These are phyloP conservation scores for Rhodotorula sp. DNA, from an alignment of 1,284 basidiomycete species.

Conservation along the genomic window DNA sequence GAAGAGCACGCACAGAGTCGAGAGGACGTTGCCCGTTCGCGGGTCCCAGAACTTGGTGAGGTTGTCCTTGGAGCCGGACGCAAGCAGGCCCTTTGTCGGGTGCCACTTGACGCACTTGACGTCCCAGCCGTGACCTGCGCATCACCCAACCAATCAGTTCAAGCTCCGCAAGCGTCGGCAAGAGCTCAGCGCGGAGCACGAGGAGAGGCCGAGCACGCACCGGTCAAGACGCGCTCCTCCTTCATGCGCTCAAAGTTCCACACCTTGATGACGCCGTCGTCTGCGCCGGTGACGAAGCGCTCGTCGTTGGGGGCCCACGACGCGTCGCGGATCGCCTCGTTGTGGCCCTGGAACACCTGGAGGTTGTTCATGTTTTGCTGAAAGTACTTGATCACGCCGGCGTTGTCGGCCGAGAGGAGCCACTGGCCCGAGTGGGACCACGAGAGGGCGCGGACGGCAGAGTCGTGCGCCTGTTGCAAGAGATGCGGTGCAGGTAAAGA, in stretches of 20 bases:
- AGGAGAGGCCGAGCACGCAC: slow-evolving; percentile 53
- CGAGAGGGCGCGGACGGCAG: slow-evolving; percentile 81
- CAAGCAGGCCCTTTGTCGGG: slow-evolving; percentile 89
- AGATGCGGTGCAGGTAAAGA: neutral
- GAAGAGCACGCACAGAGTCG: slow-evolving; percentile 70
- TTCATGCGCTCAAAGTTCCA: slow-evolving; percentile 92
- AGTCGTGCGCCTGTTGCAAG: slow-evolving; percentile 72
- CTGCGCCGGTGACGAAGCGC: slow-evolving; percentile 88
- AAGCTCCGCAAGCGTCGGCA: neutral
- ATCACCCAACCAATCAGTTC: rapidly evolving
- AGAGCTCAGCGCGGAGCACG: neutral
- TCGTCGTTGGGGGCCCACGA: slow-evolving; percentile 89
- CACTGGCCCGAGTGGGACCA: slow-evolving; percentile 91
- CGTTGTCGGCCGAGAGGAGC: slow-evolving; percentile 89
- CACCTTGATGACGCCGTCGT: slow-evolving; percentile 89
- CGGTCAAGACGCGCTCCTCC: slow-evolving; percentile 82
- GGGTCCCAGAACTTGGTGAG: slow-evolving; percentile 99
- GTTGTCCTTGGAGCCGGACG: slow-evolving; percentile 95
- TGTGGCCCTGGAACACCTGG: slow-evolving; percentile 88
- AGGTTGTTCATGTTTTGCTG: slow-evolving; percentile 99
- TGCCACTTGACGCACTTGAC: slow-evolving; percentile 99
- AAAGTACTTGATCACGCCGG: slow-evolving; percentile 96
- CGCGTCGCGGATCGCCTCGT: slow-evolving; percentile 75
- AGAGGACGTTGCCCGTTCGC: slow-evolving; percentile 78
- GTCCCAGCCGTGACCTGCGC: slow-evolving; percentile 90